These are phyloP conservation scores for Coemansia sp. DNA, from an alignment of 192 early-diverging fungal genomes.

Conservation along the genomic window DNA sequence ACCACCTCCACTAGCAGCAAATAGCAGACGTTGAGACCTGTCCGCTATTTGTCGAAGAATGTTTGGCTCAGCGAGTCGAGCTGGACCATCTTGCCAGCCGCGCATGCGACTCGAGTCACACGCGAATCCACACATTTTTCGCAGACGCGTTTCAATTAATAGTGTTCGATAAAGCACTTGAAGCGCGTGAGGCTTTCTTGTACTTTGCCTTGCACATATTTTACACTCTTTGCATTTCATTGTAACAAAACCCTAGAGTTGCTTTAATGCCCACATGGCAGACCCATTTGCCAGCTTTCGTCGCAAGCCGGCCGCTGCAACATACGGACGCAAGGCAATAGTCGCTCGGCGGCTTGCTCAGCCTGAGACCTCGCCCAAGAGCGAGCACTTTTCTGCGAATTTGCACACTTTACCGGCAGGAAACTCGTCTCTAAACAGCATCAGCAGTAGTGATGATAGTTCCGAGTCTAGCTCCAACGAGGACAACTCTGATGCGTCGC, in stretches of 20 bases:
- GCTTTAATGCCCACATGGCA: constrained; percentile 21
- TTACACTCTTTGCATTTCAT: not conserved
- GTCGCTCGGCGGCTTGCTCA: constrained; percentile 40
- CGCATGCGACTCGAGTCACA: constrained; percentile 7
- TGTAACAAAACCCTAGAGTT: not conserved
- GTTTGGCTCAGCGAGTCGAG: not conserved
- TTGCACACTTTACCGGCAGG: not conserved
- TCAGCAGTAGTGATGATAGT: constrained; percentile 1
- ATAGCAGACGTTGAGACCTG: not conserved
- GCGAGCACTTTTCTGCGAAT: not conserved
- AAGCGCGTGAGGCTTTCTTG: not conserved
- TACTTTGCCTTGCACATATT: not conserved
- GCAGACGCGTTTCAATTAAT: not conserved
- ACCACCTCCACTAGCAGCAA: not conserved
- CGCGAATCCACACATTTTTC: not conserved
- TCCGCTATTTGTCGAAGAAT: not conserved
- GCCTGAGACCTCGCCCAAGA: constrained; percentile 1
- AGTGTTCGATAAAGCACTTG: not conserved
- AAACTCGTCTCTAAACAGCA: not conserved
- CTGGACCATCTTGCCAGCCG: not conserved
- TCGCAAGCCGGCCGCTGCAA: constrained; percentile 41
- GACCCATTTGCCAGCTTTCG: constrained; percentile 51
- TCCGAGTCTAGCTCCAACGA: constrained; percentile 9
- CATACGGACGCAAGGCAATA: constrained; percentile 49
- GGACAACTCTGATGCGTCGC: not conserved